A percentile compares a stretch with the other conserved stretches of the same genome.
Conservation (phyloP, 176 grass and related monocot species). For the Zizania latifolia region DNA sequence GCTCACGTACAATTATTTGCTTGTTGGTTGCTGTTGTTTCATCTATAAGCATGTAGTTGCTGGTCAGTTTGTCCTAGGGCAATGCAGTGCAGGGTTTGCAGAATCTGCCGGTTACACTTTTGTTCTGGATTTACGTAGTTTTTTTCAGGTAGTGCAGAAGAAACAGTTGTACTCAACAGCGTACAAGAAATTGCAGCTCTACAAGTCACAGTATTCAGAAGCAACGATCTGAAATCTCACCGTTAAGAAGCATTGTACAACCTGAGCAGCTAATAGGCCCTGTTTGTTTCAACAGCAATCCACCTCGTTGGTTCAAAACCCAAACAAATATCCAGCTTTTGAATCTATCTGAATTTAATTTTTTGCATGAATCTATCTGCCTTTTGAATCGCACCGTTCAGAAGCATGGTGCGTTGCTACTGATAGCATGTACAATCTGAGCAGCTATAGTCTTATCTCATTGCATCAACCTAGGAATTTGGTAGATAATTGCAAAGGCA, state of each 20-base stretch:
- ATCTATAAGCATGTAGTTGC: not conserved
- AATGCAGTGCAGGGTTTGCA: not conserved
- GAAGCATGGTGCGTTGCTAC: not conserved
- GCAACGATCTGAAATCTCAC: not conserved
- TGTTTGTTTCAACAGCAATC: too few species aligned
- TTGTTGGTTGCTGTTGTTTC: too few species aligned
- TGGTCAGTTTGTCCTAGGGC: not conserved
- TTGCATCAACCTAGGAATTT: not conserved
- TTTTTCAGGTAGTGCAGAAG: not conserved
- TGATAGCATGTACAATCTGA: too few species aligned
- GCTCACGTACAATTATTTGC: too few species aligned
- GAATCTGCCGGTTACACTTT: not conserved
- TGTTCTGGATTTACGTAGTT: not conserved
- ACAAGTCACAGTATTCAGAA: not conserved
- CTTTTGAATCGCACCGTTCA: not conserved
- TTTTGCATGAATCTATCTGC: too few species aligned
- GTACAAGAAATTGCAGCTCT: not conserved
- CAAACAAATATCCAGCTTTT: too few species aligned
- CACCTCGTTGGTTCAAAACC: too few species aligned
- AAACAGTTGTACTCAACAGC: not conserved
- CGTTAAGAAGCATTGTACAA: too few species aligned
- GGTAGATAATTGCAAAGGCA: not conserved
- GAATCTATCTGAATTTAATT: too few species aligned
- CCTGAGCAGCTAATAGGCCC: too few species aligned
- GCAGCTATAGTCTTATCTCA: too few species aligned